phyloP scores from a whole-genome alignment of 225 moss, liverwort and hornwort species.

The Bryum argenteum region DNA sequence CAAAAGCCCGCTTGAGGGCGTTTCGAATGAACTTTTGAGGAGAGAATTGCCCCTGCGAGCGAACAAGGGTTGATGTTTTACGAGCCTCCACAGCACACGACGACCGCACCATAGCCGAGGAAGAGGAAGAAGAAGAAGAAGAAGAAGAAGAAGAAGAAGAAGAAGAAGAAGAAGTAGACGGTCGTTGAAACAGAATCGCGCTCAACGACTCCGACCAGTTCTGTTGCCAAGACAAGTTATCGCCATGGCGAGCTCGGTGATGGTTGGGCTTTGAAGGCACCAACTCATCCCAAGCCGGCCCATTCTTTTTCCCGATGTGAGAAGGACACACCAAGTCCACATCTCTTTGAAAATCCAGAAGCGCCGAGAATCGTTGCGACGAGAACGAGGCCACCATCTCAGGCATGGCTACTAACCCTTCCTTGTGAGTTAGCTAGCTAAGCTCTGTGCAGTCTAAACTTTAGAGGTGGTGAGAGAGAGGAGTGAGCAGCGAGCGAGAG shows the following conservation, averaged over 20 bases:
- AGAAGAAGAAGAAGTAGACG: not conserved
- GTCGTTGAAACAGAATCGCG: constrained; percentile 22
- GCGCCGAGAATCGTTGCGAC: constrained; percentile 50
- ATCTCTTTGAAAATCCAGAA: constrained; percentile 52
- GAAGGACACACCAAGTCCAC: constrained; percentile 45
- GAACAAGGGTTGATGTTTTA: constrained; percentile 15
- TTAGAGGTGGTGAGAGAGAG: too few species aligned
- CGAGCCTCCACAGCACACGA: constrained; percentile 39
- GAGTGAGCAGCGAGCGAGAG: too few species aligned
- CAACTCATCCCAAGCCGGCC: not conserved
- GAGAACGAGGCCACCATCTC: constrained; percentile 48
- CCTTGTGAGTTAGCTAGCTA: too few species aligned
- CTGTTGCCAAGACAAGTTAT: constrained; percentile 32
- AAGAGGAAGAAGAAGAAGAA: too few species aligned
- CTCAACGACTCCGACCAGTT: constrained; percentile 40
- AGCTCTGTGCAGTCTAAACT: too few species aligned
- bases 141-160: too few species aligned
- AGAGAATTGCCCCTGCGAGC: constrained; percentile 44
- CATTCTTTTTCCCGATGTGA: constrained; percentile 39
- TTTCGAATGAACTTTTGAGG: constrained; percentile 39
- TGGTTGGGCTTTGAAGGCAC: constrained; percentile 24
- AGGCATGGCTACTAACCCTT: constrained; percentile 31
- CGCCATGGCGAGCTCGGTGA: constrained; percentile 34
- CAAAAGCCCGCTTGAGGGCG: constrained; percentile 50
- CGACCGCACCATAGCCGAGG: not conserved